Evolutionary conservation across 495 filamentous ascomycete genomes (phyloP).

Genomic region (Parmelia sp.): DNA sequence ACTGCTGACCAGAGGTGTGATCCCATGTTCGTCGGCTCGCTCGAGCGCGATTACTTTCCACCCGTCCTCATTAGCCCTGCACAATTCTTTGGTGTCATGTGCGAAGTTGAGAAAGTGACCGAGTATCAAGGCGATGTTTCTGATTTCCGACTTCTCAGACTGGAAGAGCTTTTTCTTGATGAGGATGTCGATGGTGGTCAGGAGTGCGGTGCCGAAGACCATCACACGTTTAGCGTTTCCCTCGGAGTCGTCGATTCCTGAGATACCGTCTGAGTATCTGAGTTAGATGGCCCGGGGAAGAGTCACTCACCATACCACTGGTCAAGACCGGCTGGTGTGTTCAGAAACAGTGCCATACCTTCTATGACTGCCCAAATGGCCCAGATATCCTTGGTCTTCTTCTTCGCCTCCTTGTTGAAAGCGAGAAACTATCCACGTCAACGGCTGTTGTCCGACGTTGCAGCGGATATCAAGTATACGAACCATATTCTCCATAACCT

Average conservation of each 20-base stretch:
- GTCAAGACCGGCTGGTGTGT: neutral
- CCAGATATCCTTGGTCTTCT: neutral
- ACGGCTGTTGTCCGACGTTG: neutral
- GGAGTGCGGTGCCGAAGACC: neutral
- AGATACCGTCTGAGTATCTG: neutral
- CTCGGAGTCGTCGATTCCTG: neutral
- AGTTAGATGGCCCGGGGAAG: neutral
- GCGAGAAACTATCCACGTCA: neutral
- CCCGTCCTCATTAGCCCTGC: neutral
- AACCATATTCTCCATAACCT: conserved; percentile 37
- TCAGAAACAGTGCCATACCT: neutral
- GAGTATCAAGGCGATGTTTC: neutral
- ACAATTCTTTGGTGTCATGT: neutral
- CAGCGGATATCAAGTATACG: neutral
- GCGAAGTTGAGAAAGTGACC: neutral
- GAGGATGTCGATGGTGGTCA: neutral
- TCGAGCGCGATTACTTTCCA: neutral
- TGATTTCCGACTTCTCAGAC: neutral
- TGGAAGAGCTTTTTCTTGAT: neutral
- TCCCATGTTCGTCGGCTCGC: neutral
- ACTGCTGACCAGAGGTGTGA: neutral
- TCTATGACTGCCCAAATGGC: neutral
- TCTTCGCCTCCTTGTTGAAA: neutral
- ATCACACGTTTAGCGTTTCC: neutral
- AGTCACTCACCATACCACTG: neutral